Percentiles rank a stretch among this genome's conserved stretches.
These are phyloP conservation scores for Hypoxylon subgilvum DNA, from an alignment of 495 filamentous ascomycete genomes.

Conservation along the genomic window DNA sequence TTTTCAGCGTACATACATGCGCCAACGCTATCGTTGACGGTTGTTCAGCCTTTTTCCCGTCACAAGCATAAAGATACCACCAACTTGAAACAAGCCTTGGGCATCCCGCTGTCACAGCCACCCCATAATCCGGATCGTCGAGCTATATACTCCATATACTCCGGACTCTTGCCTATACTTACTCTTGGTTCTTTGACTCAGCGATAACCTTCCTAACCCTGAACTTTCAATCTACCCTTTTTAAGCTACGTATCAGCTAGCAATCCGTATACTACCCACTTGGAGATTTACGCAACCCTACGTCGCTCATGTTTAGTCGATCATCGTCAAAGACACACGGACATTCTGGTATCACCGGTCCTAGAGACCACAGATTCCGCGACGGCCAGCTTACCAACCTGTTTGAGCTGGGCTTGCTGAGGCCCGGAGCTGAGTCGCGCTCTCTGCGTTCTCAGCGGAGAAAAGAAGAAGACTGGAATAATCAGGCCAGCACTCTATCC, in stretches of 20 bases:
- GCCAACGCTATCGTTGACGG: conserved; percentile 5
- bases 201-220: no score
- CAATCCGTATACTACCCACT: conserved; percentile 8
- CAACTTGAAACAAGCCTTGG: conserved; percentile 35
- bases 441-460: conserved; percentile 48
- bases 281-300: conserved; percentile 15
- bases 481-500: conserved; percentile 39
- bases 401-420: conserved; percentile 47
- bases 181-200: no score
- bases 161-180: conserved; percentile 6
- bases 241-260: no score
- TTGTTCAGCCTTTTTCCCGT: conserved; percentile 9
- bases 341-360: conserved; percentile 29
- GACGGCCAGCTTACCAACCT: conserved; percentile 47
- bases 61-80: conserved; percentile 31
- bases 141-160: conserved; percentile 26
- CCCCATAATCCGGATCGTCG: conserved; percentile 5
- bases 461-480: conserved; percentile 43
- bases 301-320: conserved; percentile 57
- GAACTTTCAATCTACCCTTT: conserved; percentile 6
- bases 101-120: conserved; percentile 27
- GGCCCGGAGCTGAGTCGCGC: conserved; percentile 42
- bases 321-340: conserved; percentile 49
- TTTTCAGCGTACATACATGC: conserved; percentile 18
- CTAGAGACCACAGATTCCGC: conserved; percentile 45